Base-by-base conservation (phyloP, 1,139 yeast genomes). In the Tardiomyces digboiensis region DNA sequence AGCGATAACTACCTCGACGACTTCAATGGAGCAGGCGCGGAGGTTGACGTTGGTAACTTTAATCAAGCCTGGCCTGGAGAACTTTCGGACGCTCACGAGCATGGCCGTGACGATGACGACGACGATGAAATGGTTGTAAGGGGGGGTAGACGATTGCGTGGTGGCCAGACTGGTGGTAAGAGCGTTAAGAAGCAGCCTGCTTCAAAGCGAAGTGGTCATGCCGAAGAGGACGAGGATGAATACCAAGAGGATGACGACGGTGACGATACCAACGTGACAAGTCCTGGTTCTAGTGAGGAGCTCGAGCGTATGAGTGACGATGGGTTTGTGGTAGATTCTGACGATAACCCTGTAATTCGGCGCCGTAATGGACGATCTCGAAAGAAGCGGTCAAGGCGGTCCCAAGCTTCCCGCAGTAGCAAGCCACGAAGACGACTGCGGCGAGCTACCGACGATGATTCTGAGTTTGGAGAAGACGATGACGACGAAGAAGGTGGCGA, bases 251-350 rank as follows among this genome's bases (percentile, higher is more conserved):
- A 41, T 7, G 46, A 46, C 21, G 49, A 46, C 18, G 56, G 51
- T 16, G 55, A 50, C 22, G 56, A 46, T 18, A 51, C 48, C 20
- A 49, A 41, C 21, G 50, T 46, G 14, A 54, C 46, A 41, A 23
- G 46, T 44, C 39, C 45, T 42, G 36, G 40, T 26, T 45, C 46
- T 36, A 44, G 47, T 16, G 39, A 50, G 39, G 50, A 26, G 39
- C 47, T 38, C 42, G 48, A 40, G 41, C 45, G 29, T 37, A 44
- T 40, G 18, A 49, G 46, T 19, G 53, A 48, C 19, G 60, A 52
- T 10, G 66, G 60, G 19, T 71, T 67, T 40, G 66, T 66, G 12
- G 64, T 56, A 10, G 60, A 58, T 19, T 61, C 64, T 12, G 70
- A 60, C 23, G 68, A 64, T 29, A 66, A 67, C 41, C 46, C 22